phyloP scores from a whole-genome alignment of 208 protist genomes.

The Trypanosoma scelopori region DNA sequence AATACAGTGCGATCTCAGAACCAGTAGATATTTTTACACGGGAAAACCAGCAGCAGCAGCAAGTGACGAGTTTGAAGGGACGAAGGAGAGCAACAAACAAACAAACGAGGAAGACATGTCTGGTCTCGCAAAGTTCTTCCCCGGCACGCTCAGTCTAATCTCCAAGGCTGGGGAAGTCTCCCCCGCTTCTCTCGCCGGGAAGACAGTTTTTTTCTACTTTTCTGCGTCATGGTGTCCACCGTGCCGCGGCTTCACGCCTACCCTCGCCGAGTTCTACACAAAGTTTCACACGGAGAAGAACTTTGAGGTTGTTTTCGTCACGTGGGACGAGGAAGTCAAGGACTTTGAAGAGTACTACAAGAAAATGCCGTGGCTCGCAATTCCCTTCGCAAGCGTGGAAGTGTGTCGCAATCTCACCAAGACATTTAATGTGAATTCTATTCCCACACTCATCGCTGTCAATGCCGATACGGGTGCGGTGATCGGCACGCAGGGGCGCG shows the following conservation, averaged over 20 bases:
- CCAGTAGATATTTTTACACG: no score
- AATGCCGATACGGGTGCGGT: conserved; percentile 77
- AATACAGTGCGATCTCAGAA: neutral
- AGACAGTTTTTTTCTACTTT: conserved; percentile 90
- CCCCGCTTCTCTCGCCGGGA: conserved; percentile 39
- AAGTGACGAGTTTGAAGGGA: neutral
- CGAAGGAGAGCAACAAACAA: conserved; percentile 15
- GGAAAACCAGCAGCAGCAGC: neutral
- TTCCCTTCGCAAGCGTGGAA: conserved; percentile 58
- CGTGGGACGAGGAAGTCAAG: conserved; percentile 78
- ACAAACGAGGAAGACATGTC: conserved; percentile 43
- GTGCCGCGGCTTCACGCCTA: conserved; percentile 90
- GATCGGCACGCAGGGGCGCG: conserved; percentile 58
- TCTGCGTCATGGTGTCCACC: conserved; percentile 94
- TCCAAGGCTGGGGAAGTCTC: conserved; percentile 42
- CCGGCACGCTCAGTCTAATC: conserved; percentile 44
- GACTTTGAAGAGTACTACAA: conserved; percentile 74
- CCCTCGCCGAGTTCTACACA: conserved; percentile 84
- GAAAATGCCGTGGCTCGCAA: conserved; percentile 82
- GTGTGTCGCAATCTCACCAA: conserved; percentile 50
- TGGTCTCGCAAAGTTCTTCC: conserved; percentile 63
- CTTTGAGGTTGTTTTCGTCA: conserved; percentile 86
- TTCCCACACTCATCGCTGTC: conserved; percentile 74
- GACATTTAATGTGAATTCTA: conserved; percentile 68
- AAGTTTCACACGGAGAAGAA: conserved; percentile 65